Evolutionary conservation across 2,329 filamentous ascomycete species (phyloP), one percentile per base, ranked within the genome.

Genomic region (Aspergillus sp.): DNA sequence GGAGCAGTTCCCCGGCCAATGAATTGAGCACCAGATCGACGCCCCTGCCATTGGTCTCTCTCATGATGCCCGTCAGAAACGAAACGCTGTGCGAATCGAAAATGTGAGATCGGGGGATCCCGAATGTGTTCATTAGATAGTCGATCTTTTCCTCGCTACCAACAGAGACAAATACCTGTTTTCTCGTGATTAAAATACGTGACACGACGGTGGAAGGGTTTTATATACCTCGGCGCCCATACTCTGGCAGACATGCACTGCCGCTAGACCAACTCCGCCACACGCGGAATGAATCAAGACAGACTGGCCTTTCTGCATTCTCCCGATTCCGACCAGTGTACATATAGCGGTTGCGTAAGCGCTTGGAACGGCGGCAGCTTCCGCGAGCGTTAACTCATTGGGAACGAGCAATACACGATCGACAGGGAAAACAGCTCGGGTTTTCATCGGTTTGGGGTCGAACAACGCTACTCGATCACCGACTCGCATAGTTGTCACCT

Each of bases 231-330:
- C 60, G 12, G 72, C 72, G 1, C 70, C 69, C 2, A 70, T 29
- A 36, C 60, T 61, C 31, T 67, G 59, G 29, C 58, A 60, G 2
- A 74, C 36, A 36, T 74, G 66, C 32, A 76, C 73, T 1, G 72
- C 68, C 7, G 72, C 70, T 16, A 68, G 50, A 16, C 73, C 73
- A 18, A 75, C 60, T 12, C 68, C 72, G 16, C 73, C 70, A 51
- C 61, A 65, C 14, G 70, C 72, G 10, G 66, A 67, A 49, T 77
- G 74, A 14, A 77, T 71, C 0, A 77, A 56, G n/a, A 77, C 62
- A n/a, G 65, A 65, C 65, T 75, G 63, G 16, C 65, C 65, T 58
- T 63, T 59, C 20, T 60, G 20, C 6, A 73, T 42, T 6, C 58
- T 18, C 0, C 66, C 65, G 10, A 68, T 26, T 12, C 60, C 32